Evolutionary conservation across 2,329 filamentous ascomycete genomes (phyloP), one percentile per base, ranked within the genome.

Genomic region (Davidsoniella eucalypti): DNA sequence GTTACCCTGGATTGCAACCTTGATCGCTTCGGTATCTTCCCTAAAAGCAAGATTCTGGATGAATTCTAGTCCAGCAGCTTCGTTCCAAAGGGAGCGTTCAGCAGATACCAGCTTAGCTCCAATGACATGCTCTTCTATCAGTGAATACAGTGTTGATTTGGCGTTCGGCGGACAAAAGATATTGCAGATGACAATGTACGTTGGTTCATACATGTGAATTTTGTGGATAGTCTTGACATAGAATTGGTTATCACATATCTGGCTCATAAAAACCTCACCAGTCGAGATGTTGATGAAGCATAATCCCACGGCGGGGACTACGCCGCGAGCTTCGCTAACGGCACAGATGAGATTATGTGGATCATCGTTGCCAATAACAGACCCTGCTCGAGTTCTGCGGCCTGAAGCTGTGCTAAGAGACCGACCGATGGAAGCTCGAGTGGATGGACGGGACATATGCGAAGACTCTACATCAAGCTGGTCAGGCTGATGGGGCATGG

Each of bases 181-280:
- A 4, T 75, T 75, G 59, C 87, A 79, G 56, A 94, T 80, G 1
- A 96, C 67, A 46, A 95, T 84, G 55, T 82, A 78, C 2, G 81
- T 83, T 0, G 90, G 88, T 21, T 82, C 76, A 57, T 86, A 84
- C 21, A 94, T 78, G 48, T 77, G 76, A 33, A 96, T 72, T 61
- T 95, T 94, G 63, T 94, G 85, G 26, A 94, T 70, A 0, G 87
- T 94, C 59, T 81, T 82, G 52, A 87, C 80, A 61, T 94, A 96
- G 33, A 87, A 93, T 61, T 94, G 87, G 51, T 82, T 93, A 63
- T 96, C 90, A 60, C 83, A 87, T 55, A 96, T 90, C 59, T 95
- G 87, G 60, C 86, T 93, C 38, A 96, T 72, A 25, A 87, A 78
- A 14, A 79, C 84, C 64, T 94, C 87, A 38, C 83, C 84, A 2